Evolutionary conservation across 495 filamentous ascomycete genomes (phyloP).

Genomic region (Parathielavia appendiculata): DNA sequence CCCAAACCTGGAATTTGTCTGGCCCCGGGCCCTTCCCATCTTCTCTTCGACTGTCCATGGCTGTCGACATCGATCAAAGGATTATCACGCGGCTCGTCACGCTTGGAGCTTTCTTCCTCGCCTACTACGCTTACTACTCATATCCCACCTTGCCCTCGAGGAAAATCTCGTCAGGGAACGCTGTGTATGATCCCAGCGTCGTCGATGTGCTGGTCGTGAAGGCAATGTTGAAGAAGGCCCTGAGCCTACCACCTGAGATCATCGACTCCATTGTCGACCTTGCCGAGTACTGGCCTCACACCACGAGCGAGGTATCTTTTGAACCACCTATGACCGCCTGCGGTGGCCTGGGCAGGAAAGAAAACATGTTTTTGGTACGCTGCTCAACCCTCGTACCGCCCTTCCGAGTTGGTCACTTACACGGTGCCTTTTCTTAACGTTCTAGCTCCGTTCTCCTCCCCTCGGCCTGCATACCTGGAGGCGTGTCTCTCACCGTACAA

Average conservation of each 20-base stretch:
- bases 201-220: slow-evolving; percentile 45
- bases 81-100: not conserved
- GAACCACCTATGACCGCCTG: slow-evolving; percentile 13
- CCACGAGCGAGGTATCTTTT: slow-evolving; percentile 30
- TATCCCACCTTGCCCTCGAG: not conserved
- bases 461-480: slow-evolving; percentile 35
- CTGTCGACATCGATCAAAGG: not conserved
- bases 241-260: slow-evolving; percentile 55
- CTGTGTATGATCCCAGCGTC: slow-evolving; percentile 30
- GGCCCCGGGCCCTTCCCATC: not conserved
- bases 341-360: slow-evolving; percentile 23
- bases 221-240: slow-evolving; percentile 35
- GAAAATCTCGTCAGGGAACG: not conserved
- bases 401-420: not conserved
- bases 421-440: no score
- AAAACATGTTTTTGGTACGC: slow-evolving; percentile 40
- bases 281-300: slow-evolving; percentile 68
- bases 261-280: slow-evolving; percentile 62
- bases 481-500: not conserved
- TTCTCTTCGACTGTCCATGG: not conserved
- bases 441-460: slow-evolving; percentile 41
- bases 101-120: not conserved
- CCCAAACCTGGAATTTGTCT: no score
- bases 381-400: not conserved
- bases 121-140: not conserved